phyloP scores from a whole-genome alignment of 2,329 filamentous ascomycete species.

The Venturia asperata region DNA sequence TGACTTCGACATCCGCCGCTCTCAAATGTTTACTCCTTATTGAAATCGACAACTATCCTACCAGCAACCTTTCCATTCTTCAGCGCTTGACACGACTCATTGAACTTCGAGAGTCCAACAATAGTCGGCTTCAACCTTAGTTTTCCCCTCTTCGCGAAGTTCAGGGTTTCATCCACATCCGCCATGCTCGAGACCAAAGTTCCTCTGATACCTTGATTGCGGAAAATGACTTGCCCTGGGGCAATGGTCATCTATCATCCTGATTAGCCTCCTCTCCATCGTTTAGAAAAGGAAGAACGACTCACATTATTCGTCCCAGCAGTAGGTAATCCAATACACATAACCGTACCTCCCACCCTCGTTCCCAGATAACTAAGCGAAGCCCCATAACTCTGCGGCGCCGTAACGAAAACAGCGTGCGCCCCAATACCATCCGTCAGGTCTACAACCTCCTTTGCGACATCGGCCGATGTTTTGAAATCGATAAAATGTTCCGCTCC shows the following conservation, averaged over 20 bases:
- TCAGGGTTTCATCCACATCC: slow-evolving; percentile 18
- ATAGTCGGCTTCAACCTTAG: slow-evolving; percentile 16
- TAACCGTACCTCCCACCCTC: slow-evolving; percentile 18
- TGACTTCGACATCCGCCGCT: background rate
- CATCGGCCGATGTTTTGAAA: slow-evolving; percentile 38
- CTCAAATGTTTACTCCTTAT: slow-evolving; percentile 24
- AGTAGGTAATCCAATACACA: slow-evolving; percentile 20
- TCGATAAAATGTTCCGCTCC: slow-evolving; percentile 53
- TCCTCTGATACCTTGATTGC: slow-evolving; percentile 15
- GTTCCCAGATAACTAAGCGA: slow-evolving; percentile 13
- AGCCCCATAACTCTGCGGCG: slow-evolving; percentile 31
- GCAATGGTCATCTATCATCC: slow-evolving; percentile 15
- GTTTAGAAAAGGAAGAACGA: background rate
- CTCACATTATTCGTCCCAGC: slow-evolving; percentile 18
- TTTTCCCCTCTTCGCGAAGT: slow-evolving; percentile 18
- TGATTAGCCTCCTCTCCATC: background rate
- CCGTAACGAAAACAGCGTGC: slow-evolving; percentile 40
- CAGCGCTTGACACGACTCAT: slow-evolving; percentile 22
- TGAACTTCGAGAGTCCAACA: slow-evolving; percentile 16
- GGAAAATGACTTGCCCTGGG: slow-evolving; percentile 14
- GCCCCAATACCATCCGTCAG: slow-evolving; percentile 42
- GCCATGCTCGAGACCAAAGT: slow-evolving; percentile 17
- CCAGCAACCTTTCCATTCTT: slow-evolving; percentile 21
- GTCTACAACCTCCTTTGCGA: slow-evolving; percentile 40
- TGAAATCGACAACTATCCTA: slow-evolving; percentile 19